Evolutionary conservation across 306 rosid genomes (phyloP).

Genomic region (Malus sieversii): DNA sequence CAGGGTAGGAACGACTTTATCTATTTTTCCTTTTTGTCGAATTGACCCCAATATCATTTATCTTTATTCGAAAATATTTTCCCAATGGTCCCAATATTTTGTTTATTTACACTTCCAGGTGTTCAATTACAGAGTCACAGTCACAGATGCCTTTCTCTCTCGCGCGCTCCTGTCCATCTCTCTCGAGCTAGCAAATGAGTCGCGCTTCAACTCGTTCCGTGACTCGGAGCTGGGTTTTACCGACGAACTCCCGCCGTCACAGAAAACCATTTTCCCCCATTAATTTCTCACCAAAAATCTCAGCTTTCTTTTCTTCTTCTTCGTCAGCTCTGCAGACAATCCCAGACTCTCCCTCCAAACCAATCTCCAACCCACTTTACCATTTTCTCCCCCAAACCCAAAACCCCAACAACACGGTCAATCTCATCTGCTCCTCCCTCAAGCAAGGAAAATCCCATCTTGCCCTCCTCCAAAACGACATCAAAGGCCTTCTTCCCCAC

Average conservation of each 20-base stretch:
- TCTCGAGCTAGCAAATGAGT: constrained; percentile 26
- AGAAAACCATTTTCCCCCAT: neutral
- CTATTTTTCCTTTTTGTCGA: too few relatives aligned
- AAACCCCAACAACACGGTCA: constrained; percentile 70
- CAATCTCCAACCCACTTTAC: constrained; percentile 60
- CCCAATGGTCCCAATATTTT: neutral
- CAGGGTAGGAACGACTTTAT: neutral
- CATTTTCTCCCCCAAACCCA: constrained; percentile 65
- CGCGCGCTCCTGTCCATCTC: neutral
- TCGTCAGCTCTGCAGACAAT: constrained; percentile 38
- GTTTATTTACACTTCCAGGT: neutral
- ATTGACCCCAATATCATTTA: neutral
- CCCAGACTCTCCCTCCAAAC: constrained; percentile 32
- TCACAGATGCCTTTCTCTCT: neutral
- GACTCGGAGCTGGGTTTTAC: neutral
- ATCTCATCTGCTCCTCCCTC: constrained; percentile 53
- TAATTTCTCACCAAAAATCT: neutral
- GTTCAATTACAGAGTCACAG: too few relatives aligned
- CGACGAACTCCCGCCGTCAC: neutral
- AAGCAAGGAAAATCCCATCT: constrained; percentile 31
- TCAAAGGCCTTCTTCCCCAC: constrained; percentile 53
- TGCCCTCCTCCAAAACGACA: constrained; percentile 37
- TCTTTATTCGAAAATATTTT: too few relatives aligned
- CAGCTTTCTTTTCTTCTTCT: constrained; percentile 26
- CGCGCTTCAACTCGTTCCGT: constrained; percentile 26